Percentiles rank a stretch among this genome's conserved stretches.
Conservation (phyloP, 768 basidiomycete genomes). For the button mushroom (Agaricus bisporus) region DNA sequence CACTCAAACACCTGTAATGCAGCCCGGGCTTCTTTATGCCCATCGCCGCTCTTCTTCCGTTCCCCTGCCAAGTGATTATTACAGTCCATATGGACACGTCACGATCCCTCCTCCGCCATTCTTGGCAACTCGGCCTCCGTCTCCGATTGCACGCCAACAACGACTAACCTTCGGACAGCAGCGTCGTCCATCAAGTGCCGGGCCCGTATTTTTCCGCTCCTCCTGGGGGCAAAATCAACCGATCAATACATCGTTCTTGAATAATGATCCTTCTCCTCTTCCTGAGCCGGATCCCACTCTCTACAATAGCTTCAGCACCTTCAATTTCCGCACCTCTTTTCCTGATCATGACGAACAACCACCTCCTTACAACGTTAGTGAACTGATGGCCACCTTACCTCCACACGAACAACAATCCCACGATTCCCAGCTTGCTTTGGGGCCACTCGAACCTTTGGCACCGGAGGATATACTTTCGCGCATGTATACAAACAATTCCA, state of each 20-base stretch:
- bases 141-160: constrained; percentile 10
- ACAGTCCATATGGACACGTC: constrained; percentile 23
- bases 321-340: constrained; percentile 6
- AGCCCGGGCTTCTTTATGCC: constrained; percentile 21
- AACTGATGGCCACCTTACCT: constrained; percentile 4
- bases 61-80: constrained; percentile 43
- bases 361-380: constrained; percentile 7
- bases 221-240: constrained; percentile 3
- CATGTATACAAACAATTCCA: constrained; percentile 6
- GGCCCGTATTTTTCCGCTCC: constrained; percentile 12
- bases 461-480: constrained; percentile 6
- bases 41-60: constrained; percentile 59
- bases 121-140: constrained; percentile 21
- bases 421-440: constrained; percentile 1
- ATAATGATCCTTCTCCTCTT: constrained; percentile 10
- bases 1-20: constrained; percentile 10
- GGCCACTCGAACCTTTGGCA: constrained; percentile 8
- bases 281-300: constrained; percentile 14
- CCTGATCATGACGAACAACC: constrained; percentile 3
- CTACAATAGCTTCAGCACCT: constrained; percentile 9
- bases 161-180: constrained; percentile 13
- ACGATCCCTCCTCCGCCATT: constrained; percentile 38
- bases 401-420: constrained; percentile 9
- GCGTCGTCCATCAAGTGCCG: constrained; percentile 13
- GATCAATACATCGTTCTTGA: constrained; percentile 2